These are phyloP conservation scores for Trypanosoma lewisi DNA, from an alignment of 208 protist species.

Conservation along the genomic window DNA sequence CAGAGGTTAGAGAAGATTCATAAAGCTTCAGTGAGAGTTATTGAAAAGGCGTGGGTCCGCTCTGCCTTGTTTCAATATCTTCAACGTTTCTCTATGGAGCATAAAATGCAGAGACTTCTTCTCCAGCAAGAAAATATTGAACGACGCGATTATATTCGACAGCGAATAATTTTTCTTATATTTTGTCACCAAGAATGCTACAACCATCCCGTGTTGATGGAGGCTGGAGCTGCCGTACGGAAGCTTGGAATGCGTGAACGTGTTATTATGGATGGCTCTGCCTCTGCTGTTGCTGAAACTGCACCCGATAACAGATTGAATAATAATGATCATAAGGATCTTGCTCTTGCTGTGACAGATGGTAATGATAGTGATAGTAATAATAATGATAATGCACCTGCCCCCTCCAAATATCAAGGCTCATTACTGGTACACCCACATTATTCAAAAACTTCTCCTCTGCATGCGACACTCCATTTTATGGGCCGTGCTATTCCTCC, in stretches of 20 bases:
- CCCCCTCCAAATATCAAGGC: no score
- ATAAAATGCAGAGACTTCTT: conserved; percentile 37
- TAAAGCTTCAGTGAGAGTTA: conserved; percentile 23
- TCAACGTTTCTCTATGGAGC: conserved; percentile 22
- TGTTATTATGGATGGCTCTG: conserved; percentile 10
- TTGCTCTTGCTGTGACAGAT: no score
- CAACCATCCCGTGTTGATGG: conserved; percentile 46
- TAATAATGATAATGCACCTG: no score
- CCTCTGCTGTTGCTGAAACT: no score
- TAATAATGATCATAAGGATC: background rate
- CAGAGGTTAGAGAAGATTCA: background rate
- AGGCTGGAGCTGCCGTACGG: conserved; percentile 22
- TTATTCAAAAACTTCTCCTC: no score
- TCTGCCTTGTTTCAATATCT: conserved; percentile 23
- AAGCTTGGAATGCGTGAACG: conserved; percentile 3
- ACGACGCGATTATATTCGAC: conserved; percentile 53
- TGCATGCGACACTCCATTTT: no score
- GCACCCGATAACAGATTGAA: no score
- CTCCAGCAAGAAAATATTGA: conserved; percentile 55
- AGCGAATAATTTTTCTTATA: conserved; percentile 44
- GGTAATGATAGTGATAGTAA: no score
- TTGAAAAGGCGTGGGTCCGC: conserved; percentile 51
- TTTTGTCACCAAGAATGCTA: conserved; percentile 61
- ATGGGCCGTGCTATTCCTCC: no score
- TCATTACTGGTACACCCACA: no score